These are phyloP conservation scores for Fusarium sulawesiense DNA, from an alignment of 2,329 filamentous ascomycete genomes.

Conservation along the genomic window DNA sequence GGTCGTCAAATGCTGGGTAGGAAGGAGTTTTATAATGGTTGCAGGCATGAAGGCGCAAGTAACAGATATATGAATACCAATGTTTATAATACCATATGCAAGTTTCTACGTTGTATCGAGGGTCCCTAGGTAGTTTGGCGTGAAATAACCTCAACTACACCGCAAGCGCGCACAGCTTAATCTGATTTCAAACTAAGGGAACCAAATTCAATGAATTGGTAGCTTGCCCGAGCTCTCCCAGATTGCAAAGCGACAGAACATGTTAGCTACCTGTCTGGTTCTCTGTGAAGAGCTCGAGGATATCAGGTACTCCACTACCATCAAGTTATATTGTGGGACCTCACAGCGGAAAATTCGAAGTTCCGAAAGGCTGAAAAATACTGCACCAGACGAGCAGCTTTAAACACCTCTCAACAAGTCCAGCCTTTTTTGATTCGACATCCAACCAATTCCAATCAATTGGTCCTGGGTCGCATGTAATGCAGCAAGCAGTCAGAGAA, in stretches of 20 bases:
- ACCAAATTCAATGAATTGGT: not conserved
- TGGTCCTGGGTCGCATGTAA: constrained; percentile 42
- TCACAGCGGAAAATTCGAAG: constrained; percentile 19
- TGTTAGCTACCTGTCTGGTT: not conserved
- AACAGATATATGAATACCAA: constrained; percentile 39
- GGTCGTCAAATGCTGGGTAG: constrained; percentile 24
- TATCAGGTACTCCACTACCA: not conserved
- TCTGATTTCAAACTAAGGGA: not conserved
- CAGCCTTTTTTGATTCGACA: constrained; percentile 26
- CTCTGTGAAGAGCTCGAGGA: not conserved
- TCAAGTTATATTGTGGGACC: not conserved
- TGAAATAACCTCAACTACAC: not conserved
- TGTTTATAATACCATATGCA: constrained; percentile 22
- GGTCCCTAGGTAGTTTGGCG: not conserved
- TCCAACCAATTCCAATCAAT: constrained; percentile 43
- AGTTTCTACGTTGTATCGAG: not conserved
- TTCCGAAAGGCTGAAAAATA: constrained; percentile 41
- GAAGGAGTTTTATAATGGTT: constrained; percentile 33
- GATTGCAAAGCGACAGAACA: not conserved
- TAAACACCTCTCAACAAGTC: constrained; percentile 27
- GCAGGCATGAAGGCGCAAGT: constrained; percentile 27
- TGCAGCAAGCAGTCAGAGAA: constrained; percentile 36
- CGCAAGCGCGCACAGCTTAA: not conserved
- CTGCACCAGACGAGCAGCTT: constrained; percentile 12
- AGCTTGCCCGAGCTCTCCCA: not conserved